A percentile compares a stretch with the other conserved stretches of the same genome.
Conservation (phyloP, 2,329 filamentous ascomycete species). For the Epichloe hybrida region DNA sequence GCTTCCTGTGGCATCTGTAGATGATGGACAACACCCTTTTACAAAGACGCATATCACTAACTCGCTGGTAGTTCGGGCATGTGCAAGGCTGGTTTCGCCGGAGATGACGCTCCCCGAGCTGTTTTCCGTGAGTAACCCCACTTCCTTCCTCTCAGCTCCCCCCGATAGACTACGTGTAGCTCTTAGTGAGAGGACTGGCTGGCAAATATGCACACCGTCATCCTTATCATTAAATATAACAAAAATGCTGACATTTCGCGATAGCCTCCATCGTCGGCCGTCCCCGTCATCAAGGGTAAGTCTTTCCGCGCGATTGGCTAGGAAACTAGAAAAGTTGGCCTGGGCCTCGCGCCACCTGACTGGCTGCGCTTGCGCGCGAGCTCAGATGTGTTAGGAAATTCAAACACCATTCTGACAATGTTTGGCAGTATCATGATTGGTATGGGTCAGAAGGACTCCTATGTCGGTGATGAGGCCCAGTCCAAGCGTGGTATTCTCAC, state of each 20-base stretch:
- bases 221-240: neutral
- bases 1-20: neutral
- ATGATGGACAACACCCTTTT: neutral
- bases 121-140: slow-evolving; percentile 83
- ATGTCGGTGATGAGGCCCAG: slow-evolving; percentile 99
- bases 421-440: slow-evolving; percentile 93
- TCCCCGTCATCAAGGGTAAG: slow-evolving; percentile 99
- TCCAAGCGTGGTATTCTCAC: slow-evolving; percentile 99
- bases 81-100: slow-evolving; percentile 99
- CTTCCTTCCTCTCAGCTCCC: slow-evolving; percentile 15
- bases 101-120: slow-evolving; percentile 99
- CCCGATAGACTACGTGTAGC: slow-evolving; percentile 5
- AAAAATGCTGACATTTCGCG: slow-evolving; percentile 21
- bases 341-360: neutral
- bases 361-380: neutral
- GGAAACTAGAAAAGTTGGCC: neutral
- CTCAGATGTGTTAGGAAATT: neutral
- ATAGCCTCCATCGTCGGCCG: slow-evolving; percentile 97
- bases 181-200: slow-evolving; percentile 4
- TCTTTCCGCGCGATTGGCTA: neutral
- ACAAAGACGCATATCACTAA: slow-evolving; percentile 21
- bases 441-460: slow-evolving; percentile 99
- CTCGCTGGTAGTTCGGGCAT: slow-evolving; percentile 77
- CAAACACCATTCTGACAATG: slow-evolving; percentile 6
- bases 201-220: neutral